Evolutionary conservation across 345 rosid genomes (phyloP), one percentile per base, ranked within the genome.

Genomic region (Hibiscus trionum): DNA sequence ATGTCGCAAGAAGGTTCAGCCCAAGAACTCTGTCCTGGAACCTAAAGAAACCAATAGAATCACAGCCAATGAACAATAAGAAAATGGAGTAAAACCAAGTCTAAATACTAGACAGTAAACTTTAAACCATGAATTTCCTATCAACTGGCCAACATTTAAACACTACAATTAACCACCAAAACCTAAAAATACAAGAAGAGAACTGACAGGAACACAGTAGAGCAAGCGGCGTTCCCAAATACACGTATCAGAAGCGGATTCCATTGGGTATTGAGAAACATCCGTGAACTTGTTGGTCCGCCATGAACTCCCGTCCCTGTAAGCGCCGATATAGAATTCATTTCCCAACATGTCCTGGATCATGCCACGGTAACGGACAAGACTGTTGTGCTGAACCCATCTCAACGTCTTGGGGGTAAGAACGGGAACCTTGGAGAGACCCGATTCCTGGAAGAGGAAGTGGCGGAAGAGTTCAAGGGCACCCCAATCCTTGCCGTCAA

Each of bases 341-440:
- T 92, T 92, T 56, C 98, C 99, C 85, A 92, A 76, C 98, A 95
- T 92, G 77, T 95, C 99, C 70, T 92, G 99, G 60, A 95, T 80
- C 99, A 95, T 92, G 74, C 98, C 98, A 11, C 93, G 87, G 64
- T 87, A 95, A 53, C 99, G 79, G 7, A 95, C 96, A 4, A 95
- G 89, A 21, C 84, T 88, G 27, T 89, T 82, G 17, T 97, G 89
- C 75, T 84, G 90, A 70, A 92, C 31, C 83, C 84, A 85, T 61
- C 76, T 78, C 50, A 90, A 39, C 16, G 77, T 88, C 53, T 78
- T 77, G 0, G 79, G 77, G 77, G 82, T 81, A 11, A 95, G 88
- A 44, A 89, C 56, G 4, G 99, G 98, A 75, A 92, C 99, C 83
- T 90, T 87, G 15, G 93, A 78, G 74, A 86, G 83, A 10, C 76